These are phyloP conservation scores for Ogataea wickerhamii DNA, from an alignment of 805 yeast genomes.

Conservation along the genomic window DNA sequence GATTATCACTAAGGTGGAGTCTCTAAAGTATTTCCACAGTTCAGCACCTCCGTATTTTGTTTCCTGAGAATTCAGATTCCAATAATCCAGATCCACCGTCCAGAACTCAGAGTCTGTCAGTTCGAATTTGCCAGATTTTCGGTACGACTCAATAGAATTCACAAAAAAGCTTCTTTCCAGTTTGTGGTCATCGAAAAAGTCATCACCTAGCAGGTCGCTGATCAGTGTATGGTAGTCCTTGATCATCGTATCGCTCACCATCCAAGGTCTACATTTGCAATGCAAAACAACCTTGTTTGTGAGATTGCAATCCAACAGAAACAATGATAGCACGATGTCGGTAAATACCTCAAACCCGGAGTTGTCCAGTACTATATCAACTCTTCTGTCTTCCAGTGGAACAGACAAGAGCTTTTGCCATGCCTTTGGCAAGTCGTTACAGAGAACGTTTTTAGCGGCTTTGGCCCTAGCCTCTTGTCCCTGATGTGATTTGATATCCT, in stretches of 20 bases:
- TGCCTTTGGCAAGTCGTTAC: conserved; percentile 67
- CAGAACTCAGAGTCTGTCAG: conserved; percentile 71
- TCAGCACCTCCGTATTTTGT: conserved; percentile 54
- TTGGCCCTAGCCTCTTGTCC: conserved; percentile 83
- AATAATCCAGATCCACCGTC: conserved; percentile 77
- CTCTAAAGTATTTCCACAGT: conserved; percentile 55
- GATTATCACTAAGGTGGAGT: conserved; percentile 71
- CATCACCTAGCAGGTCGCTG: conserved; percentile 48
- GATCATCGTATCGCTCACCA: conserved; percentile 93
- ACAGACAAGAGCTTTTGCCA: conserved; percentile 48
- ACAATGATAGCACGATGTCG: conserved; percentile 65
- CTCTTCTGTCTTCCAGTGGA: conserved; percentile 39
- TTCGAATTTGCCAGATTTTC: conserved; percentile 43
- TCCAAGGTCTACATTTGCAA: conserved; percentile 92
- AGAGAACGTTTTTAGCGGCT: conserved; percentile 73
- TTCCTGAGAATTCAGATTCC: conserved; percentile 58
- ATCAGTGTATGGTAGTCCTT: conserved; percentile 67
- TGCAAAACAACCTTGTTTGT: conserved; percentile 68
- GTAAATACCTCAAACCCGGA: conserved; percentile 94
- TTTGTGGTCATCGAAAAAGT: conserved; percentile 49
- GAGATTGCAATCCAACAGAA: conserved; percentile 67
- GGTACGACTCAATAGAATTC: conserved; percentile 41
- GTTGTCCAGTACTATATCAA: conserved; percentile 87
- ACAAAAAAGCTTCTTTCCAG: conserved; percentile 48
- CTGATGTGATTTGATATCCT: conserved; percentile 87